A percentile compares a stretch with the other conserved stretches of the same genome.
Conservation (phyloP, 768 basidiomycete genomes). For the Tylopilus cervinicoccineus region DNA sequence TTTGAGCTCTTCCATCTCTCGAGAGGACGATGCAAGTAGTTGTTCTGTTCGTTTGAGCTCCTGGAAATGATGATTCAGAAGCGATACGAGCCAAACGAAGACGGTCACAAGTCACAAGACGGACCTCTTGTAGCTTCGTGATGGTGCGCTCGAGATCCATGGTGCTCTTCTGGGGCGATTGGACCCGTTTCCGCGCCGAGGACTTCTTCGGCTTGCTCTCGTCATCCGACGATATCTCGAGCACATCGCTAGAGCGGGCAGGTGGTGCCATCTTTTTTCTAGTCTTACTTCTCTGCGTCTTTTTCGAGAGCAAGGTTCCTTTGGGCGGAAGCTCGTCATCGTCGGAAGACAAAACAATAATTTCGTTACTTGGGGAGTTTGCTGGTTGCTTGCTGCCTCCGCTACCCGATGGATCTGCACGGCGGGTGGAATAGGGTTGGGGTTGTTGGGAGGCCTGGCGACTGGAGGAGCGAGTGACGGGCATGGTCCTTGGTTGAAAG, state of each 20-base stretch:
- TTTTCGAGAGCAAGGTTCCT: slow-evolving; percentile 15
- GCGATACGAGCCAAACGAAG: background rate
- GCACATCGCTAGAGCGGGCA: slow-evolving; percentile 35
- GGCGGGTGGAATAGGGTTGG: slow-evolving; percentile 7
- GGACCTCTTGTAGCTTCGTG: slow-evolving; percentile 42
- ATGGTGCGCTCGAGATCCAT: slow-evolving; percentile 37
- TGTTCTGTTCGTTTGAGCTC: slow-evolving; percentile 15
- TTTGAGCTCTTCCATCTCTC: slow-evolving; percentile 23
- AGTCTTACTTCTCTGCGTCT: background rate
- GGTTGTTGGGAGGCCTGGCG: slow-evolving; percentile 11
- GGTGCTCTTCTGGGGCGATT: slow-evolving; percentile 12
- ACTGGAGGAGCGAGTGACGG: slow-evolving; percentile 28
- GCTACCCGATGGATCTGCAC: slow-evolving; percentile 4
- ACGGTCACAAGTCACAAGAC: background rate
- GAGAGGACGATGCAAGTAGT: slow-evolving; percentile 6
- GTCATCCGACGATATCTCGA: slow-evolving; percentile 60
- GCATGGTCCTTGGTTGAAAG: slow-evolving; percentile 16
- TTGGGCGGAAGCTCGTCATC: slow-evolving; percentile 23
- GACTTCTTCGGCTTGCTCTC: slow-evolving; percentile 25
- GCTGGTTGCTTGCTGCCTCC: slow-evolving; percentile 14
- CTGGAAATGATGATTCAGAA: slow-evolving; percentile 10
- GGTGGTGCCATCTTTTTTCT: slow-evolving; percentile 21
- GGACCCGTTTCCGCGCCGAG: slow-evolving; percentile 12
- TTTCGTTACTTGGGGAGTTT: slow-evolving; percentile 18
- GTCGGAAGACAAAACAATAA: slow-evolving; percentile 35